Base-by-base conservation (phyloP, 805 yeast species). In the Candida railenensis region DNA sequence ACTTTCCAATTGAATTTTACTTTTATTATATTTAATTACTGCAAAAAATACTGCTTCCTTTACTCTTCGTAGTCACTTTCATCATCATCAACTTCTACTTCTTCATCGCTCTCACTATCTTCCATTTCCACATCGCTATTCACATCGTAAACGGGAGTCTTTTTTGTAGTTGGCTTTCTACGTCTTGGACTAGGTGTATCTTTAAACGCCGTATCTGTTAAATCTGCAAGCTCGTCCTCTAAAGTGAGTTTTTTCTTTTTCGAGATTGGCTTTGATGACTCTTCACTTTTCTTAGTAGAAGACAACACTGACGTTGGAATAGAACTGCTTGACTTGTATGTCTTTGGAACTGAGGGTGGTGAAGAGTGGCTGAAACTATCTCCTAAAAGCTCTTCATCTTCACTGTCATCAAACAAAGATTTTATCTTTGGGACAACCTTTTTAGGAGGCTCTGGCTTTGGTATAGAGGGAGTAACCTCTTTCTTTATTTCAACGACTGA, bases 301-400 rank as follows among this genome's bases (percentile, higher is more conserved):
- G 30, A 25, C n/a, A n/a, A n/a, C 11, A 11, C 30, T 7, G 30
- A 25, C 4, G 21, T 36, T 7, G 22, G 22, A 14, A 22, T 36
- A 8, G 39, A 12, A 25, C 30, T 25, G 30, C 30, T 25, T 16
- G 39, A 28, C 30, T 42, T 25, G 4, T 40, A 4, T 22, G 33
- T 20, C 7, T 15, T 20, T n/a, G 43, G 36, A 3, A 19, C 36
- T 11, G 21, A 5, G 16, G 30, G 30, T 25, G 41, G 37, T 11
- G 40, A 15, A 43, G 47, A 21, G 45, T 47, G 42, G 42, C 48
- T 44, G 37, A 40, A 44, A 22, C 49, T 38, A 7, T 44, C 36
- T 48, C 58, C 58, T 3, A 65, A 48, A 22, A 65, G 50, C 38
- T 61, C 69, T 32, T 67, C 73, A 42, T 67, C 73, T 4, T 66